Base-by-base conservation (phyloP, 2,329 filamentous ascomycete genomes). In the Fusarium dimerum region DNA sequence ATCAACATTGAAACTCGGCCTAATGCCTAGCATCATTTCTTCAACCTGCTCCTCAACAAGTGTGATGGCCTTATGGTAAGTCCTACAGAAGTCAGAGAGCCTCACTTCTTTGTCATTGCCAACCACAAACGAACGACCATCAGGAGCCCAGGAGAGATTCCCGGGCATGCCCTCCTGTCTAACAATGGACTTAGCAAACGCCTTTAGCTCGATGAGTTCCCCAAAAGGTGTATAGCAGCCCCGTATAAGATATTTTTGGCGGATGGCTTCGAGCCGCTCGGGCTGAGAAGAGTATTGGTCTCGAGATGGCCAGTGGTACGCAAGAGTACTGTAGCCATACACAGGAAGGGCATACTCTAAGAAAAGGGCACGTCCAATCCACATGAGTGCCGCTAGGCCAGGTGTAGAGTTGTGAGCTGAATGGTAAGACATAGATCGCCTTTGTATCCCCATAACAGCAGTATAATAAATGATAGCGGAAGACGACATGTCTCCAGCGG, bases 21-120 rank as follows among this genome's bases (percentile, higher is more conserved):
- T 16, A 17, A 38, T 42, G 12, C 49, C 43, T 13, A 47, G 29
- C 11, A 47, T 47, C 16, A 51, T 47, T 30, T 38, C 20, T 26
- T 26, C 57, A 88, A 88, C 60, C 71, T 88, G 1, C 73, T 87
- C 10, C 71, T 88, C 45, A 87, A 86, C 62, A 82, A 79, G 45
- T 26, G 20, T 26, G 20, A 26, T 26, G 20, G 20, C 20, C 20
- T 26, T 26, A 26, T 26, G 20, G 20, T 26, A 70, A 83, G 7
- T 84, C 81, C 0, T 83, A 84, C 0, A 78, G 75, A 49, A 72
- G 86, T 45, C 86, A 83, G 83, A 26, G 20, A 26, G 20, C 20
- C 70, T 88, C 5, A 80, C 84, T 0, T 70, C 79, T 2, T 68
- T 87, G 41, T 9, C 15, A 43, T 15, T 26, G 26, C 17, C 47